phyloP scores from a whole-genome alignment of 805 yeast genomes.

The Grigorovia jiainica region DNA sequence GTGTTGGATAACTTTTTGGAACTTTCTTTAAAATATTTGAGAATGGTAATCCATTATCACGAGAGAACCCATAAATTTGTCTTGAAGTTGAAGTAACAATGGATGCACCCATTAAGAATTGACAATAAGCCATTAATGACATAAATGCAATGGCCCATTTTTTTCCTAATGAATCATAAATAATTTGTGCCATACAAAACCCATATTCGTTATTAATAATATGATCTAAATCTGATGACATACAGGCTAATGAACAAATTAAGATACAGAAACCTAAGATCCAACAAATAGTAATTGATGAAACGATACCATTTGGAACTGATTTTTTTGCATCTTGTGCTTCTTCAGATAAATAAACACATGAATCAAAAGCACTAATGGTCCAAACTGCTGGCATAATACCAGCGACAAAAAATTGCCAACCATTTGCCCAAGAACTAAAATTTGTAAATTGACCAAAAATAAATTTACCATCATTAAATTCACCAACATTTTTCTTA shows the following conservation, averaged over 20 bases:
- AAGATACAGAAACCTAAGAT: slow-evolving; percentile 48
- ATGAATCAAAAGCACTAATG: slow-evolving; percentile 63
- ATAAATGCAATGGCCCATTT: slow-evolving; percentile 59
- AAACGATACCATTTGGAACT: slow-evolving; percentile 56
- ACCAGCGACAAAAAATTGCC: slow-evolving; percentile 41
- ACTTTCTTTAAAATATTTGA: slow-evolving; percentile 48
- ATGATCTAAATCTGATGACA: slow-evolving; percentile 35
- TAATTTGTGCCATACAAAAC: slow-evolving; percentile 56
- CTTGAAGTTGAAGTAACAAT: slow-evolving; percentile 56
- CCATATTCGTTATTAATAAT: slow-evolving; percentile 41
- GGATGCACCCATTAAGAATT: slow-evolving; percentile 58
- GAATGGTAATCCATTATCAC: slow-evolving; percentile 68
- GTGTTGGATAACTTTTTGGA: slow-evolving; percentile 47
- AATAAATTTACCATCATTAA: slow-evolving; percentile 44
- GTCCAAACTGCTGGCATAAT: slow-evolving; percentile 70
- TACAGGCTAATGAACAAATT: slow-evolving; percentile 45
- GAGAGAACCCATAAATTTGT: slow-evolving; percentile 66
- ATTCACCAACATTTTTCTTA: slow-evolving; percentile 25
- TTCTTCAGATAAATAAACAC: slow-evolving; percentile 67
- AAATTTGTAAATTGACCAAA: slow-evolving; percentile 44
- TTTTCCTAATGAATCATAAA: slow-evolving; percentile 51
- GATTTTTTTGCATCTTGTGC: slow-evolving; percentile 49
- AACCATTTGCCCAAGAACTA: slow-evolving; percentile 51
- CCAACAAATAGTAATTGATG: slow-evolving; percentile 50
- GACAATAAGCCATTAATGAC: slow-evolving; percentile 50